Evolutionary conservation across 495 filamentous ascomycete genomes (phyloP).

Genomic region (Xylaria bambusicola): DNA sequence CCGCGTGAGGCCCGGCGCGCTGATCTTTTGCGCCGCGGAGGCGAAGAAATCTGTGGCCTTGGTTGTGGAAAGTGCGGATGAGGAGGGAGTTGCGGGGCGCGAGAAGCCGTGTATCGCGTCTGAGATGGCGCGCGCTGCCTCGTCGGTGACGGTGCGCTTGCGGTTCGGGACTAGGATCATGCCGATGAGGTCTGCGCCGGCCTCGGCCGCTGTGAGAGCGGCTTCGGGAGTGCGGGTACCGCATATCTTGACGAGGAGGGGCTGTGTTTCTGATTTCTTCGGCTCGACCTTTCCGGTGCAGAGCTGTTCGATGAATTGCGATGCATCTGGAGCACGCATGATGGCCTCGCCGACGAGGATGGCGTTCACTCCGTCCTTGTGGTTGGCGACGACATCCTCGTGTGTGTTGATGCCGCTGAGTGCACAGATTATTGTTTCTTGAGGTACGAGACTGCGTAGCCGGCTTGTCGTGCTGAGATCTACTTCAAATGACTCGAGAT

Average conservation of each 20-base stretch:
- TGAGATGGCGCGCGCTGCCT: slow-evolving; percentile 79
- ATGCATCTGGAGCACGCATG: slow-evolving; percentile 84
- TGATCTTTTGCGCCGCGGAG: slow-evolving; percentile 38
- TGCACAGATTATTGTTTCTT: slow-evolving; percentile 87
- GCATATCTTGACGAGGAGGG: slow-evolving; percentile 87
- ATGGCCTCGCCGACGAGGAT: slow-evolving; percentile 94
- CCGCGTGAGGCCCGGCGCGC: slow-evolving; percentile 42
- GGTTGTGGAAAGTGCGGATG: slow-evolving; percentile 11
- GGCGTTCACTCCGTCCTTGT: slow-evolving; percentile 85
- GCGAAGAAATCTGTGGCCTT: slow-evolving; percentile 50
- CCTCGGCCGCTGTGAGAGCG: slow-evolving; percentile 76
- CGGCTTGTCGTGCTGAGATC: slow-evolving; percentile 93
- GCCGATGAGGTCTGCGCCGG: slow-evolving; percentile 88
- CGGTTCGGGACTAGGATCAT: slow-evolving; percentile 87
- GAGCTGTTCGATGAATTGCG: slow-evolving; percentile 74
- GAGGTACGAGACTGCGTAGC: slow-evolving; percentile 79
- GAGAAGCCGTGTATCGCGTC: slow-evolving; percentile 61
- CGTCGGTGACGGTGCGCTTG: slow-evolving; percentile 73
- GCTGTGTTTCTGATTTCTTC: slow-evolving; percentile 29
- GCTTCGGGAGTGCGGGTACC: slow-evolving; percentile 86
- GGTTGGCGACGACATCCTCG: slow-evolving; percentile 87
- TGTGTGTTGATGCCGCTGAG: slow-evolving; percentile 91
- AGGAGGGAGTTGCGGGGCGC: slow-evolving; percentile 19
- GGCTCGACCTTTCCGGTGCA: slow-evolving; percentile 58
- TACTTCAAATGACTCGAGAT: slow-evolving; percentile 93